Base-by-base conservation (phyloP, 176 grass and related monocot species). In the Guadua angustifolia region DNA sequence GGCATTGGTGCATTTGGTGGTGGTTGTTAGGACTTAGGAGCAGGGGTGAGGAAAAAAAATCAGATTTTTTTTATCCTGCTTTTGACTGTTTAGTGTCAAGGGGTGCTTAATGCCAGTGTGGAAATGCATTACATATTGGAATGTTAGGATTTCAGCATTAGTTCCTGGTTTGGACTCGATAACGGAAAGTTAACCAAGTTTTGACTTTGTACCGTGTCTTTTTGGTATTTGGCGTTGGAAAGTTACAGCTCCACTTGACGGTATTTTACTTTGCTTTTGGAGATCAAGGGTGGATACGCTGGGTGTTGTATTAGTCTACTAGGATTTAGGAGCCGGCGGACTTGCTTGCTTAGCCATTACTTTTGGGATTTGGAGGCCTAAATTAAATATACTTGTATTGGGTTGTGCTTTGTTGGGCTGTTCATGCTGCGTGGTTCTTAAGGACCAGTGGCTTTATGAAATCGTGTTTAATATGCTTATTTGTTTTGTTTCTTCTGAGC, bases 1-100 rank as follows among this genome's bases (percentile, higher is more conserved):
- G 39, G 58, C 17, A 32, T 75, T 56, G 19, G 56, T 58, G 21
- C 43, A 52, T 68, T 57, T 69, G 69, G 42, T 77, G 18, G 14
- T 45, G 77, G 61, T 76, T 14, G 88, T 77, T 75, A 63, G 18
- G 62, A 69, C 55, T 35, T 47, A 7, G 29, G 35, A 11, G 22
- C 26, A 81, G 10, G n/a, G 33, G 29, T 29, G 17, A 35, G 69
- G 13, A 26, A 53, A 12, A 69, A 52, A 35, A 4, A 33, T 24
- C 5, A 45, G 19, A 71, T 65, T 44, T 85, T 75, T 7, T 53
- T 21, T 24, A 14, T 36, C 1, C 53, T 43, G 38, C 33, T 46
- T 80, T 72, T 77, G 77, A 61, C 44, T 68, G 10, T 52, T 57
- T 19, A 45, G 0, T 40, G 36, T 21, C 26, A 56, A 39, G 3